Percentiles rank a stretch among this genome's conserved stretches.
phyloP scores from a whole-genome alignment of 148 eudicot genomes.

The Rhododendron ovatum region DNA sequence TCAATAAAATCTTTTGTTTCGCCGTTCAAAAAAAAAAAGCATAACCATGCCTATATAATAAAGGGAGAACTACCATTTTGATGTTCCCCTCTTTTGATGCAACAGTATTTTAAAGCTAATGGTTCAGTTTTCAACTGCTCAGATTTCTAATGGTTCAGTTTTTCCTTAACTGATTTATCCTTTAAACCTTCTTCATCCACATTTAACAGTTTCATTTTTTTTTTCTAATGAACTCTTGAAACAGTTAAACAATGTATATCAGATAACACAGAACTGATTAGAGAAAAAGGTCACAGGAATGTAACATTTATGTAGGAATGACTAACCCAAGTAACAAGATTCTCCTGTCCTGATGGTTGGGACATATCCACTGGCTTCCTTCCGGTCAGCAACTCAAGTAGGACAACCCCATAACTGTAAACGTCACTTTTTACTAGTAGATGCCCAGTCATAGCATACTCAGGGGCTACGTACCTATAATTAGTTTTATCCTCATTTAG shows the following conservation, averaged over 20 bases:
- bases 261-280: background rate
- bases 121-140: background rate
- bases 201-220: background rate
- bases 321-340: slow-evolving; percentile 96
- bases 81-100: background rate
- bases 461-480: slow-evolving; percentile 92
- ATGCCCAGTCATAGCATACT: slow-evolving; percentile 99
- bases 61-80: background rate
- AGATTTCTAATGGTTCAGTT: background rate
- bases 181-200: background rate
- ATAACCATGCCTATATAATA: background rate
- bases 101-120: background rate
- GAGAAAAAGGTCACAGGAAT: background rate
- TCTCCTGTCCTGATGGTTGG: slow-evolving; percentile 93
- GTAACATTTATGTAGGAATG: background rate
- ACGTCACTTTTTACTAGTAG: slow-evolving; percentile 95
- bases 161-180: background rate
- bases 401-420: slow-evolving; percentile 96
- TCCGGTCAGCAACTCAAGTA: slow-evolving; percentile 88
- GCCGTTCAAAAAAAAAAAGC: background rate
- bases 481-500: slow-evolving; percentile 17
- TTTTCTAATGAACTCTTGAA: background rate
- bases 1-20: no score
- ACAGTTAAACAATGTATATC: background rate
- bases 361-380: slow-evolving; percentile 95